Evolutionary conservation across 306 rosid genomes (phyloP).

Genomic region (Acmispon strigosus): DNA sequence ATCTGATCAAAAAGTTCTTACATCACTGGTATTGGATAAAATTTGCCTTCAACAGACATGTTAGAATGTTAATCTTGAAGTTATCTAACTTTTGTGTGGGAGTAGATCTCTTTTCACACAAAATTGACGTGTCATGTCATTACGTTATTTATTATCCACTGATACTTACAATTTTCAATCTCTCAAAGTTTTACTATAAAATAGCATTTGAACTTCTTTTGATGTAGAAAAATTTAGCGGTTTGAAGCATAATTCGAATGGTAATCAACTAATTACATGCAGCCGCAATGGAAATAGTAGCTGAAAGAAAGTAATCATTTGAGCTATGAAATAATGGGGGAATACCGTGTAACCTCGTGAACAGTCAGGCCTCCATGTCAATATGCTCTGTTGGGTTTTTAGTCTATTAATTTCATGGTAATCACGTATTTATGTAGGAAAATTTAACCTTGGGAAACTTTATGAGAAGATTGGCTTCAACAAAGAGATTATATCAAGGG

Average conservation of each 20-base stretch:
- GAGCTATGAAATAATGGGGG: neutral
- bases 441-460: slow-evolving; percentile 72
- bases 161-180: too few relatives aligned
- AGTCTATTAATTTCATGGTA: slow-evolving; percentile 15
- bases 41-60: too few relatives aligned
- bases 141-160: neutral
- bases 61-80: too few relatives aligned
- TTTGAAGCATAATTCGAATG: slow-evolving; percentile 10
- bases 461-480: slow-evolving; percentile 97
- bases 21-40: too few relatives aligned
- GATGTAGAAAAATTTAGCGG: neutral
- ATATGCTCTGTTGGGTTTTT: neutral
- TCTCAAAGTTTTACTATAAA: too few relatives aligned
- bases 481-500: slow-evolving; percentile 86
- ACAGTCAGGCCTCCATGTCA: neutral
- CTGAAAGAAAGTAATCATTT: neutral
- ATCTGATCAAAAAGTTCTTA: too few relatives aligned
- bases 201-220: neutral
- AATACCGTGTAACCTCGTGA: slow-evolving; percentile 5
- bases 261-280: slow-evolving; percentile 10
- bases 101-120: too few relatives aligned
- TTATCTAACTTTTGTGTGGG: too few relatives aligned
- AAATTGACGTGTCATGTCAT: too few relatives aligned
- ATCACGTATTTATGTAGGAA: slow-evolving; percentile 43
- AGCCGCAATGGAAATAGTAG: slow-evolving; percentile 5